Percentiles rank a stretch among this genome's conserved stretches.
phyloP scores from a whole-genome alignment of 805 yeast species.

The Lipomyces japonicus region DNA sequence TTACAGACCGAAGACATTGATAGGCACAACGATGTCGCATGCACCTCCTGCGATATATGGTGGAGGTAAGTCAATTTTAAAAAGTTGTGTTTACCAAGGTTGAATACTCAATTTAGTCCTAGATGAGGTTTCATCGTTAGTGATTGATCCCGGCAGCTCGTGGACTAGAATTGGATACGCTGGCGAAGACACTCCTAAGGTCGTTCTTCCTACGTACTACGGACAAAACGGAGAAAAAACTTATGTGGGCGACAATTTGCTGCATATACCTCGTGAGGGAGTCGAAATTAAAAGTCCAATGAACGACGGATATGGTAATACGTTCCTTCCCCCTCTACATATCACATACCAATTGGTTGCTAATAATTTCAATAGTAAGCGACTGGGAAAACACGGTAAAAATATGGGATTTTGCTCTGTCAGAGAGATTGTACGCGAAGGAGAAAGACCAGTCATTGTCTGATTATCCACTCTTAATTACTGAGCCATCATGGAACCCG shows the following conservation, averaged over 20 bases:
- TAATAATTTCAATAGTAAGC: slow-evolving; percentile 26
- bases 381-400: slow-evolving; percentile 66
- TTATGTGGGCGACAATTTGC: slow-evolving; percentile 42
- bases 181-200: slow-evolving; percentile 83
- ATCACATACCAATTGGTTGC: no score
- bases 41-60: slow-evolving; percentile 31
- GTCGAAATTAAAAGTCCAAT: slow-evolving; percentile 38
- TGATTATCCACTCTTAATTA: slow-evolving; percentile 64
- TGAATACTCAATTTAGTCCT: background rate
- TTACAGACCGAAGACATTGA: no score
- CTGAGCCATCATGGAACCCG: slow-evolving; percentile 70
- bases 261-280: slow-evolving; percentile 40
- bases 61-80: slow-evolving; percentile 26
- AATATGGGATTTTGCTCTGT: slow-evolving; percentile 66
- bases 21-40: slow-evolving; percentile 19
- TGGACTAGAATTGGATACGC: slow-evolving; percentile 85
- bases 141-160: slow-evolving; percentile 85
- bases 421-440: slow-evolving; percentile 46
- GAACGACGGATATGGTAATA: slow-evolving; percentile 35
- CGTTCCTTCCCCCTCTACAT: no score
- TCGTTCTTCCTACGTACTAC: slow-evolving; percentile 68
- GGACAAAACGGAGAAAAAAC: slow-evolving; percentile 39
- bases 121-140: slow-evolving; percentile 88
- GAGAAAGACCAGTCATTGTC: slow-evolving; percentile 34
- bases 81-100: background rate